Evolutionary conservation across 495 filamentous ascomycete species (phyloP).

Genomic region (Umbilicaria muhlenbergii): DNA sequence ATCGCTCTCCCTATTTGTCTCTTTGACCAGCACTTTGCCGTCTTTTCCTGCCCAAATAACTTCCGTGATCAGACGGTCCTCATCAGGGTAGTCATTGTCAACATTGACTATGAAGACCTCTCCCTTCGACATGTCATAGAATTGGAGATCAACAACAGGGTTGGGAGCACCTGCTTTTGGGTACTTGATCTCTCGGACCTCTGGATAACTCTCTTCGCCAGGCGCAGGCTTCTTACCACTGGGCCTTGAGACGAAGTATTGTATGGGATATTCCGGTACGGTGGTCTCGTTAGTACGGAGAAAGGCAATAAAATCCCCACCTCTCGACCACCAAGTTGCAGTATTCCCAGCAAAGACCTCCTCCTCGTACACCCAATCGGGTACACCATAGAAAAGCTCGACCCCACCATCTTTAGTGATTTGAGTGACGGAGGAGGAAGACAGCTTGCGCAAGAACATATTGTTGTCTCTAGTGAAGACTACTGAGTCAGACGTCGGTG

Average conservation of each 20-base stretch:
- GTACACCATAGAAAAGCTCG: constrained; percentile 89
- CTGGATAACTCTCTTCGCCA: constrained; percentile 80
- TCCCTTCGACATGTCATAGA: constrained; percentile 71
- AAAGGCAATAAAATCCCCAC: constrained; percentile 79
- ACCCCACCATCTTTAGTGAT: constrained; percentile 77
- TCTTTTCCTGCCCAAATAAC: constrained; percentile 71
- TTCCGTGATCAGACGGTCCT: constrained; percentile 83
- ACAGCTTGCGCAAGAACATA: constrained; percentile 61
- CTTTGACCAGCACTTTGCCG: constrained; percentile 64
- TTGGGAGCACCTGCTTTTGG: constrained; percentile 92
- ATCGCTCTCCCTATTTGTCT: constrained; percentile 92
- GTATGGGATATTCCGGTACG: constrained; percentile 85
- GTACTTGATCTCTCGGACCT: constrained; percentile 86
- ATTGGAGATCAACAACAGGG: constrained; percentile 70
- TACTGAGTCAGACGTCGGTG: constrained; percentile 69
- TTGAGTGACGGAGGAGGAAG: constrained; percentile 39
- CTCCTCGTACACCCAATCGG: constrained; percentile 98
- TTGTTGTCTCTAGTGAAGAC: constrained; percentile 83
- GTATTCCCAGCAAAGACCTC: constrained; percentile 73
- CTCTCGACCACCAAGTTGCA: constrained; percentile 87
- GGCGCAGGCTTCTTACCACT: constrained; percentile 54
- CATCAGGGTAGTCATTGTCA: constrained; percentile 58
- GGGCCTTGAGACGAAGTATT: constrained; percentile 82
- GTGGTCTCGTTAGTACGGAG: constrained; percentile 81
- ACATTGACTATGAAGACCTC: constrained; percentile 70